Evolutionary conservation across 495 filamentous ascomycete species (phyloP), one percentile per base, ranked within the genome.

Genomic region (Lentithecium fluviatile): DNA sequence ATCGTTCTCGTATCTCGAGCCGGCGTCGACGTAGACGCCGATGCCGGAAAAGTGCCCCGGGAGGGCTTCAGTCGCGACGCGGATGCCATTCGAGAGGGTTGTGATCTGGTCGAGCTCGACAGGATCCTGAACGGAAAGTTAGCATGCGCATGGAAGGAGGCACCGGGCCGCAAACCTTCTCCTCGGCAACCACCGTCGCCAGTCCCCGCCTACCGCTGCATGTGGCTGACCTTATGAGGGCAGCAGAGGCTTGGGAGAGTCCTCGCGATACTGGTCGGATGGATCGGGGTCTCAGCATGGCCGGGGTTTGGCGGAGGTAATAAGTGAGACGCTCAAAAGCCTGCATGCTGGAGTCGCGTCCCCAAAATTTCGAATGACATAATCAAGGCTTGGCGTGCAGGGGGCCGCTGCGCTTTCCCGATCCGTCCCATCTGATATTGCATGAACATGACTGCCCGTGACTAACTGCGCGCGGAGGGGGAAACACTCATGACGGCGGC

Each of bases 1-100:
- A 15, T 87, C 80, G 69, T 86, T 94, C 75, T 99, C 94, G 75
- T 95, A 97, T 58, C 94, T 84, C 32, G 94, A 99, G 10, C 94
- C 94, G 36, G 91, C 91, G 74, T 97, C 93, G 74, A 99, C 85
- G 75, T 96, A 99, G 26, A 99, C 92, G 51, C 94, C 94, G 24
- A 99, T 84, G 48, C 90, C 94, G 7, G 93, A 88, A 75, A 99
- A 99, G 69, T 91, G 89, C 36, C 95, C 94, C 2, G 95, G 94
- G 19, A 97, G 81, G 56, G 94, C 91, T 70, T 99, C 94, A 45
- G 93, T 95, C 17, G 94, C 94, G 49, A 99, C 91, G 38, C 94
- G 88, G 56, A 97, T 75, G 69, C 94, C 94, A 83, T 99, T 99
- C 50, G 91, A 79, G 24, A 99, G 84, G 7, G 85, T 91, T 32